phyloP scores from a whole-genome alignment of 2,329 filamentous ascomycete species.

The Leptographium flavum region DNA sequence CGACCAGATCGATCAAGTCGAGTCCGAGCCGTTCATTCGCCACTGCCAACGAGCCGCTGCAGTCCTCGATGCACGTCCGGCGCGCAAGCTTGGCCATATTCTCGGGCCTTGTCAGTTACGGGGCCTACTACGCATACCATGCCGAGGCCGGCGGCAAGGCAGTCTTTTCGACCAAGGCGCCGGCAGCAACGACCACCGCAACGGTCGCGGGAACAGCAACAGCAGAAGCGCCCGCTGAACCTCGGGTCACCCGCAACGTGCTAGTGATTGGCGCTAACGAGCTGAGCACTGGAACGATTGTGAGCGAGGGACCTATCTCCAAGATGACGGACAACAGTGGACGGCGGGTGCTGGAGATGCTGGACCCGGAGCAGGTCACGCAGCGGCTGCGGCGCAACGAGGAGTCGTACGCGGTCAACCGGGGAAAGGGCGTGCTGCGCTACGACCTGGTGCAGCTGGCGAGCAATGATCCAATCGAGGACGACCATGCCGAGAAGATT shows the following conservation, averaged over 20 bases:
- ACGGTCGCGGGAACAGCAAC: neutral
- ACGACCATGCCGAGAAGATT: conserved; percentile 96
- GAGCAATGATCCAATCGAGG: conserved; percentile 95
- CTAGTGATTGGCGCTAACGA: conserved; percentile 83
- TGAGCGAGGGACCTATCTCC: conserved; percentile 72
- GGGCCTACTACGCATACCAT: conserved; percentile 62
- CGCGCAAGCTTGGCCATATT: conserved; percentile 52
- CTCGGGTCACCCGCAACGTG: conserved; percentile 42
- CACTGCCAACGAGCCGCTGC: conserved; percentile 38
- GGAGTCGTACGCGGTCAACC: conserved; percentile 78
- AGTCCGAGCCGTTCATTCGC: too few relatives aligned
- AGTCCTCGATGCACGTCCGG: conserved; percentile 63
- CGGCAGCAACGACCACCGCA: neutral
- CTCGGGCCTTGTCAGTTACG: conserved; percentile 59
- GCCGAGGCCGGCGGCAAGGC: conserved; percentile 13
- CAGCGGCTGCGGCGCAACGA: conserved; percentile 79
- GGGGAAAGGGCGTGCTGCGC: conserved; percentile 80
- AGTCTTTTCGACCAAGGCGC: conserved; percentile 5
- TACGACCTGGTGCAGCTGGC: conserved; percentile 92
- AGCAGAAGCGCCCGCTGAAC: neutral
- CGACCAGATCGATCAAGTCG: conserved; percentile 14
- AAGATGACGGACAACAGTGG: conserved; percentile 80
- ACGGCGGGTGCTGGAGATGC: conserved; percentile 82
- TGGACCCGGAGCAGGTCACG: conserved; percentile 87
- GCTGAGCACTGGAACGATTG: conserved; percentile 75